phyloP scores from a whole-genome alignment of 495 filamentous ascomycete genomes.

The Parathielavia appendiculata region DNA sequence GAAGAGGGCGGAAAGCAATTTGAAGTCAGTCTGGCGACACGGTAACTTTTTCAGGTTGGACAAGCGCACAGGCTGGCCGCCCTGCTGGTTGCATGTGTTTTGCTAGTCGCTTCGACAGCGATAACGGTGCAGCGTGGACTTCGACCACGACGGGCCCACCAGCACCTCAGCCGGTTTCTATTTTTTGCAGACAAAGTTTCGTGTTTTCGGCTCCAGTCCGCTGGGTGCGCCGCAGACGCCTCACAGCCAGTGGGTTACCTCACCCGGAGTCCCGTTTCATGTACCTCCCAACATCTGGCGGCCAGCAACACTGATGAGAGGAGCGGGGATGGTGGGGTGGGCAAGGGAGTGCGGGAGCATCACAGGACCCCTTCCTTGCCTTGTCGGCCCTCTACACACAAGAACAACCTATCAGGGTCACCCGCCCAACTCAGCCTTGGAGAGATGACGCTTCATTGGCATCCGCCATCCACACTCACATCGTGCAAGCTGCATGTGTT shows the following conservation, averaged over 20 bases:
- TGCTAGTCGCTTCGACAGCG: conserved; percentile 1
- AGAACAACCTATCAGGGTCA: conserved; percentile 17
- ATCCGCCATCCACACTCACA: conserved; percentile 2
- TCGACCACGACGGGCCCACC: background rate
- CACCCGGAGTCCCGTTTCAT: conserved; percentile 14
- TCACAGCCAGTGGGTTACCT: conserved; percentile 14
- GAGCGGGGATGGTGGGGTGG: background rate
- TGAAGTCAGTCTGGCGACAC: background rate
- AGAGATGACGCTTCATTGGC: conserved; percentile 6
- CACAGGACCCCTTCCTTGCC: conserved; percentile 17
- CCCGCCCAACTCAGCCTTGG: conserved; percentile 18
- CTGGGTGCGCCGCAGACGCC: conserved; percentile 17
- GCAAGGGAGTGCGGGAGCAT: conserved; percentile 8
- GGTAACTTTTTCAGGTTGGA: background rate
- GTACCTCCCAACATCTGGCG: conserved; percentile 13
- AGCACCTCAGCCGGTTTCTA: background rate
- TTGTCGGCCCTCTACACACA: conserved; percentile 13
- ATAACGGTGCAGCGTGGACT: conserved; percentile 4
- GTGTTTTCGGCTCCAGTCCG: conserved; percentile 19
- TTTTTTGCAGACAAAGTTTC: conserved; percentile 10
- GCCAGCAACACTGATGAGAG: background rate
- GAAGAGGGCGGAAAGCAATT: background rate
- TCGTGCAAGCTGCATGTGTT: background rate
- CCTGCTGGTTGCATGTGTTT: background rate
- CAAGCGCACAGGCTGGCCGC: conserved; percentile 1